Percentiles rank a stretch among this genome's conserved stretches.
Conservation (phyloP, 2,329 filamentous ascomycete species). For the Gremmenia infestans region DNA sequence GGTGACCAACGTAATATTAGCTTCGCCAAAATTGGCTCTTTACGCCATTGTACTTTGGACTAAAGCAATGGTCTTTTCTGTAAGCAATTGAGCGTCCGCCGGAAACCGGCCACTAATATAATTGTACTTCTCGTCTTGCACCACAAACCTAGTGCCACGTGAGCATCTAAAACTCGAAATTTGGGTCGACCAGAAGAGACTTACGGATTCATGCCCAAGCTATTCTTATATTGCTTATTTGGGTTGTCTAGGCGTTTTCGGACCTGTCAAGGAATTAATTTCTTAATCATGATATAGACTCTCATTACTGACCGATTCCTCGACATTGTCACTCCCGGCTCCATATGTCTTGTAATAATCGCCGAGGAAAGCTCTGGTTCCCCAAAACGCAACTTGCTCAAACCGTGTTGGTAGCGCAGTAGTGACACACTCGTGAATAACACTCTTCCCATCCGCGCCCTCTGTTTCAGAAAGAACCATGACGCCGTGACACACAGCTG, state of each 20-base stretch:
- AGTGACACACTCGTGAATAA: constrained; percentile 43
- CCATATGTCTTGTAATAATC: constrained; percentile 56
- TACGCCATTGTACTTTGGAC: constrained; percentile 28
- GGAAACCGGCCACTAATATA: constrained; percentile 46
- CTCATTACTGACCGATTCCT: constrained; percentile 37
- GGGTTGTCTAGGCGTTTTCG: constrained; percentile 39
- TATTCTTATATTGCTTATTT: constrained; percentile 40
- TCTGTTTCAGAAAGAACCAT: constrained; percentile 44
- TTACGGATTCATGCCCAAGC: constrained; percentile 39
- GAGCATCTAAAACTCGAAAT: not conserved
- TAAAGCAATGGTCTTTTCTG: constrained; percentile 39
- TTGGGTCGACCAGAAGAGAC: constrained; percentile 21
- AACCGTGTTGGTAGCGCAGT: constrained; percentile 45
- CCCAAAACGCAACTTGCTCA: constrained; percentile 45
- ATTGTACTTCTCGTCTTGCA: constrained; percentile 45
- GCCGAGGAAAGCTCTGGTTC: constrained; percentile 43
- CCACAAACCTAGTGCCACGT: constrained; percentile 37
- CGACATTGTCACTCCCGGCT: constrained; percentile 43
- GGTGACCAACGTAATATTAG: too few species aligned
- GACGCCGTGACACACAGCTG: constrained; percentile 49
- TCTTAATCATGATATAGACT: not conserved
- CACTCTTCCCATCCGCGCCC: constrained; percentile 38
- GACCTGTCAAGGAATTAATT: constrained; percentile 30
- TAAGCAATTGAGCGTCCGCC: constrained; percentile 38
- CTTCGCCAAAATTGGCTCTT: too few species aligned